phyloP scores from a whole-genome alignment of 2,329 filamentous ascomycete genomes.

The Trichocomaceae sp. region DNA sequence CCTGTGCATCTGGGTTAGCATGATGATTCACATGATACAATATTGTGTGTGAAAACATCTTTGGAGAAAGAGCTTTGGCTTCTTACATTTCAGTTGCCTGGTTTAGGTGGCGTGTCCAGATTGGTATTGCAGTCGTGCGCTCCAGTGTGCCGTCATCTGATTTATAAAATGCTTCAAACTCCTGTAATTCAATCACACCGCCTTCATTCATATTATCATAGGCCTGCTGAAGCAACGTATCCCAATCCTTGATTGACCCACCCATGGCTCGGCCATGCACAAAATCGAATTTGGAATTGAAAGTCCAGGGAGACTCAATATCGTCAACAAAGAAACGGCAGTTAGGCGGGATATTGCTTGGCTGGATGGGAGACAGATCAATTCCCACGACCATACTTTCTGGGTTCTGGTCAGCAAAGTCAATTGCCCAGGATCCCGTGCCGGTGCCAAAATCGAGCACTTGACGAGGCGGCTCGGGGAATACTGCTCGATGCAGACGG shows the following conservation, averaged over 20 bases:
- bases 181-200: slow-evolving; percentile 25
- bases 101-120: slow-evolving; percentile 11
- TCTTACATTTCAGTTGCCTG: slow-evolving; percentile 11
- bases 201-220: slow-evolving; percentile 23
- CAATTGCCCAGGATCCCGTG: slow-evolving; percentile 15
- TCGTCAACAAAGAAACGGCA: slow-evolving; percentile 21
- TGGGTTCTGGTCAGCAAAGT: slow-evolving; percentile 15
- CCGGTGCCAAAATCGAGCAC: slow-evolving; percentile 15
- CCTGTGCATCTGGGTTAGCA: background rate
- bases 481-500: slow-evolving; percentile 3
- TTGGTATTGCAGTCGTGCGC: slow-evolving; percentile 1
- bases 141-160: slow-evolving; percentile 11
- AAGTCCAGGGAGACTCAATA: slow-evolving; percentile 24
- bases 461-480: slow-evolving; percentile 1
- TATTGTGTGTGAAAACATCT: background rate
- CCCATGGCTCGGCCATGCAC: slow-evolving; percentile 23
- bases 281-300: slow-evolving; percentile 22
- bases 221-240: slow-evolving; percentile 20
- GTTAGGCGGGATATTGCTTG: slow-evolving; percentile 13
- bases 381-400: slow-evolving; percentile 16
- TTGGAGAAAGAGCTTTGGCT: background rate
- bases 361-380: slow-evolving; percentile 20
- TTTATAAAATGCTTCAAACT: slow-evolving; percentile 19
- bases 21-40: background rate
- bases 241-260: slow-evolving; percentile 25